These are phyloP conservation scores for Penicillium aurantiogriseum DNA, from an alignment of 2,329 filamentous ascomycete species.

Conservation along the genomic window DNA sequence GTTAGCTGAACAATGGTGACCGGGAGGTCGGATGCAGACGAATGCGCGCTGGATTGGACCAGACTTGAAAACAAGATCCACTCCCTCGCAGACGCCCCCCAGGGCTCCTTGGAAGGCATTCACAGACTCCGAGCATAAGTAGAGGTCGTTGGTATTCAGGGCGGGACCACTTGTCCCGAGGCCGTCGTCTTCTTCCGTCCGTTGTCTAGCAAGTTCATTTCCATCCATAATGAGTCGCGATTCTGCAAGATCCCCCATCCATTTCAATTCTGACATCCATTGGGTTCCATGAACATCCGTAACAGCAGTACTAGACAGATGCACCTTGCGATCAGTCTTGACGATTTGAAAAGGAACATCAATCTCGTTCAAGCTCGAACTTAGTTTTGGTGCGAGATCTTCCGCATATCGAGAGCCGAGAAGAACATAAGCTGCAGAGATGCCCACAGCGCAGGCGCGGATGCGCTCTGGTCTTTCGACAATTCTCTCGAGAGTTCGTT, in stretches of 20 bases:
- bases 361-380: constrained; percentile 34
- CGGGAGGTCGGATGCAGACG: constrained; percentile 86
- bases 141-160: constrained; percentile 86
- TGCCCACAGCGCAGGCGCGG: constrained; percentile 75
- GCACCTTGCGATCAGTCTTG: constrained; percentile 70
- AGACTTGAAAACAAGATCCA: constrained; percentile 75
- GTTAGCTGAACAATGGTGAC: constrained; percentile 88
- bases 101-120: constrained; percentile 86
- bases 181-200: constrained; percentile 38
- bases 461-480: constrained; percentile 92
- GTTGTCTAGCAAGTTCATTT: constrained; percentile 71
- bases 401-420: constrained; percentile 76
- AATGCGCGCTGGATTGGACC: constrained; percentile 73
- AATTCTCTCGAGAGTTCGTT: constrained; percentile 68
- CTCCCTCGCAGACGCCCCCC: constrained; percentile 88
- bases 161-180: constrained; percentile 47
- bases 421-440: constrained; percentile 86
- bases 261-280: constrained; percentile 90
- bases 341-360: constrained; percentile 71
- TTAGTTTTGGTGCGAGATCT: constrained; percentile 67
- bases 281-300: constrained; percentile 86
- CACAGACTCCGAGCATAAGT: constrained; percentile 81
- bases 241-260: constrained; percentile 80
- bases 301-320: constrained; percentile 72
- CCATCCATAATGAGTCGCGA: constrained; percentile 71